A percentile compares a stretch with the other conserved stretches of the same genome.
These are phyloP conservation scores for Chrysanthemum lavandulifolium DNA, from an alignment of 129 eudicot genomes.

Conservation along the genomic window DNA sequence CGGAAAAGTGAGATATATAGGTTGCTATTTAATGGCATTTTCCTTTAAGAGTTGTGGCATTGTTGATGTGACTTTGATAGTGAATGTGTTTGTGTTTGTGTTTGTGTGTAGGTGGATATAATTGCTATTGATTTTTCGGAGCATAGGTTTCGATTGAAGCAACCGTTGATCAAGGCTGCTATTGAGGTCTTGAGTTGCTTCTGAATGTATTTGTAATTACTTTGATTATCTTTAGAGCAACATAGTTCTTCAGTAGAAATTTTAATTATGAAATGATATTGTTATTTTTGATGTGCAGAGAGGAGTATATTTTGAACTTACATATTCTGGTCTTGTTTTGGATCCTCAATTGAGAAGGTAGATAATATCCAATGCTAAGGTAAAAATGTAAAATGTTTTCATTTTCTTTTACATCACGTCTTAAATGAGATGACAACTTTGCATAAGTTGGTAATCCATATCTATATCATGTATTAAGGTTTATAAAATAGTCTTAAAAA, in stretches of 20 bases:
- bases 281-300: constrained; percentile 54
- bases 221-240: neutral
- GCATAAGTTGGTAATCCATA: neutral
- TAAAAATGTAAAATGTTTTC: constrained; percentile 19
- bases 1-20: neutral
- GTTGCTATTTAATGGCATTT: neutral
- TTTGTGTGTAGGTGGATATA: constrained; percentile 89
- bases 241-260: neutral
- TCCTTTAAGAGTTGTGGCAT: neutral
- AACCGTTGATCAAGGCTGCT: constrained; percentile 70
- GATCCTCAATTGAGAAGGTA: constrained; percentile 77
- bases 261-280: constrained; percentile 2
- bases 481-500: neutral
- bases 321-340: constrained; percentile 60
- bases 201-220: constrained; percentile 2
- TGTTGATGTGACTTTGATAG: constrained; percentile 3
- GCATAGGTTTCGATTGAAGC: constrained; percentile 79
- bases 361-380: constrained; percentile 80
- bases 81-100: constrained; percentile 10
- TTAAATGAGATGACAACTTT: constrained; percentile 12
- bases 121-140: constrained; percentile 81
- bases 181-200: constrained; percentile 46
- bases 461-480: neutral
- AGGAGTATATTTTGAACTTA: constrained; percentile 84
- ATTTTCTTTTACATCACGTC: neutral